Conservation (phyloP, 225 moss, liverwort and hornwort genomes). For the Pseudisothecium myosuroides region DNA sequence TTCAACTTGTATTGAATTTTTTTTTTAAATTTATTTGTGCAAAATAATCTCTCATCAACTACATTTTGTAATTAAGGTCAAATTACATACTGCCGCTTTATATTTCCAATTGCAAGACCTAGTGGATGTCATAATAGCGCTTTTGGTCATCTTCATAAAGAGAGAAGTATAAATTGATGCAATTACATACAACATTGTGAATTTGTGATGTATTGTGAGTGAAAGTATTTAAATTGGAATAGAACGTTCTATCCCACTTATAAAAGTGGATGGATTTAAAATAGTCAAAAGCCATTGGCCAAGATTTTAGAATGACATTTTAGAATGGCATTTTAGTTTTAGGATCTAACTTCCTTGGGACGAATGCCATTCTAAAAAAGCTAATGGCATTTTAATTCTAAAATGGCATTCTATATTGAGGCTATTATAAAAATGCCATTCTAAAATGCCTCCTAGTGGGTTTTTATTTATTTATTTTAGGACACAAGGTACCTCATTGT, state of each 20-base stretch:
- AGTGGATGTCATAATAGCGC: not conserved
- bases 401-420: too few species aligned
- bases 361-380: too few species aligned
- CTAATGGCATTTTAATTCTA: too few species aligned
- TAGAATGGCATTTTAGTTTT: not conserved
- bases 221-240: not conserved
- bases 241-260: not conserved
- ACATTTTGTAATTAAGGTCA: too few species aligned
- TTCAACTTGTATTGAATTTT: not conserved
- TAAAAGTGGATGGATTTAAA: not conserved
- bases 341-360: too few species aligned
- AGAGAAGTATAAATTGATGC: not conserved
- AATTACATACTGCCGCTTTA: not conserved
- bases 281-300: not conserved
- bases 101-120: not conserved
- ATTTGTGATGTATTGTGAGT: not conserved
- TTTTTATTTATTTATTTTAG: too few species aligned
- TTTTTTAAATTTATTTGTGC: not conserved
- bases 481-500: not conserved
- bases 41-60: not conserved
- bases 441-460: too few species aligned
- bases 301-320: not conserved
- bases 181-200: not conserved
- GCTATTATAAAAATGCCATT: too few species aligned
- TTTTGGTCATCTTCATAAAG: not conserved